Conservation (phyloP, 805 yeast genomes). For the Ogataea ganodermae region DNA sequence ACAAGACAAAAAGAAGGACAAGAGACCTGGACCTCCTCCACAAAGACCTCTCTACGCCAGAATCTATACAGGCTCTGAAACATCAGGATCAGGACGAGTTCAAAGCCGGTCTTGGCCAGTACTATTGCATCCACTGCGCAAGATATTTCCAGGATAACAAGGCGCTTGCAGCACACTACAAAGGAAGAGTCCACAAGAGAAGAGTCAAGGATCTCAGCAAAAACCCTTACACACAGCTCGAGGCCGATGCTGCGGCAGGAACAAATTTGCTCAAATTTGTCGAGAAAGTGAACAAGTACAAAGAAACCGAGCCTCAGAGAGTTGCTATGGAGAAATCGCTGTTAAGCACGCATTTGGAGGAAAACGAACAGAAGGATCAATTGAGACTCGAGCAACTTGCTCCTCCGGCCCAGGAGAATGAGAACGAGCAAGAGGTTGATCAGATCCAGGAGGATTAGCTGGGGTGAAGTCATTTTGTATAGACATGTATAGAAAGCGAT, state of each 20-base stretch:
- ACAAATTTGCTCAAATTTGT: constrained; percentile 67
- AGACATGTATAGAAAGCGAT: constrained; percentile 2
- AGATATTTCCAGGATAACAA: constrained; percentile 80
- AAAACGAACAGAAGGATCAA: constrained; percentile 36
- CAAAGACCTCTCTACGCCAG: constrained; percentile 66
- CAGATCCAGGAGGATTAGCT: constrained; percentile 4
- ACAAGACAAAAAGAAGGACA: constrained; percentile 86
- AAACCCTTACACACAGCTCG: constrained; percentile 84
- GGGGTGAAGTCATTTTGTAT: constrained; percentile 10
- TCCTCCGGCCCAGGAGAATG: constrained; percentile 18
- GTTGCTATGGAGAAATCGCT: constrained; percentile 42
- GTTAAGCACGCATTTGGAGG: constrained; percentile 30
- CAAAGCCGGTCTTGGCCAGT: constrained; percentile 93
- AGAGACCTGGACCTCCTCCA: constrained; percentile 83
- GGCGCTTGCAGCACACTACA: constrained; percentile 71
- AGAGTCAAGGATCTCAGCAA: constrained; percentile 72
- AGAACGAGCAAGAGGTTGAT: not conserved
- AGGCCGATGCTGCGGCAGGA: constrained; percentile 91
- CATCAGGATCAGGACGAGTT: constrained; percentile 88
- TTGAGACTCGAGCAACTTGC: constrained; percentile 30
- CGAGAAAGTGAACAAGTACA: constrained; percentile 60
- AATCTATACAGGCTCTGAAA: constrained; percentile 63
- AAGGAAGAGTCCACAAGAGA: constrained; percentile 82
- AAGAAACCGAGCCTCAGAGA: constrained; percentile 49
- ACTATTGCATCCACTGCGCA: constrained; percentile 92